Evolutionary conservation across 441 rosid species (phyloP).

Genomic region (Bruguiera hainesii): DNA sequence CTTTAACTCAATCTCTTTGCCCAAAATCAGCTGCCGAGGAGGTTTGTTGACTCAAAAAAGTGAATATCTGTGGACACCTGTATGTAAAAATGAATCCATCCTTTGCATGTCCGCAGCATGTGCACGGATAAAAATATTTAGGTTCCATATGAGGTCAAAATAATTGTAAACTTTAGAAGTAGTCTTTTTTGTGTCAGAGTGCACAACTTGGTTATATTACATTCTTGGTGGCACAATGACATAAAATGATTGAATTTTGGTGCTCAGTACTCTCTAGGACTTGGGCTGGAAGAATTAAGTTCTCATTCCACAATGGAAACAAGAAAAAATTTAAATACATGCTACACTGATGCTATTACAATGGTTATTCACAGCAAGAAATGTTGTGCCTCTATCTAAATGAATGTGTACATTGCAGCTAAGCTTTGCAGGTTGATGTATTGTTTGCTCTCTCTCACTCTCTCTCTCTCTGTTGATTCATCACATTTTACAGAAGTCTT

Average conservation of each 20-base stretch:
- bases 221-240: no score
- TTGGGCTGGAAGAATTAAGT: background rate
- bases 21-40: slow-evolving; percentile 73
- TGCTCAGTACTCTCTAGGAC: no score
- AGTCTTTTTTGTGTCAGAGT: no score
- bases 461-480: background rate
- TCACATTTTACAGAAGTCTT: background rate
- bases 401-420: background rate
- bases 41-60: slow-evolving; percentile 34
- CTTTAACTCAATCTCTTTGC: slow-evolving; percentile 37
- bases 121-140: background rate
- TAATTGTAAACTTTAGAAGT: no score
- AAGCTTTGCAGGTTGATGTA: background rate
- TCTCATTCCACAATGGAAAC: background rate
- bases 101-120: background rate
- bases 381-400: background rate
- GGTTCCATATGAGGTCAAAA: background rate
- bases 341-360: no score
- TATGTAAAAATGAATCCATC: slow-evolving; percentile 6
- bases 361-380: background rate
- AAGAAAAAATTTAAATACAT: background rate
- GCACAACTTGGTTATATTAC: no score
- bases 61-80: background rate
- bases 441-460: background rate
- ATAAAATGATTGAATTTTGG: no score